Evolutionary conservation across 345 rosid genomes (phyloP).

Genomic region (Cardamine chenopodiifolia): DNA sequence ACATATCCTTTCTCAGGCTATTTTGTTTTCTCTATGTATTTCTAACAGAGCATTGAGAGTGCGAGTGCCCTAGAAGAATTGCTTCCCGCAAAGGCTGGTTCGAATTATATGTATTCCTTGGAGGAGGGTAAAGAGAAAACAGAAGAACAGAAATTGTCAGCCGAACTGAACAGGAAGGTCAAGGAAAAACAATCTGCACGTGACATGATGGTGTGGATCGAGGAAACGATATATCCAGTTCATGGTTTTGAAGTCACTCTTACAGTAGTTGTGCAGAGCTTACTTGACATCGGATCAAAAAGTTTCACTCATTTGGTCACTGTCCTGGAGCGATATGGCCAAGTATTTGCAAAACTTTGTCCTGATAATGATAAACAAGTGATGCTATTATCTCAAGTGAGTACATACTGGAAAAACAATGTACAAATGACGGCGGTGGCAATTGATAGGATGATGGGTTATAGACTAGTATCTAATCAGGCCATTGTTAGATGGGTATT

Average conservation of each 20-base stretch:
- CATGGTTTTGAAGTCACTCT: constrained; percentile 75
- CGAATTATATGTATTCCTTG: constrained; percentile 63
- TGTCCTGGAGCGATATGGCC: constrained; percentile 93
- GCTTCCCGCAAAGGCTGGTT: constrained; percentile 83
- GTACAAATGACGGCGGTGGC: constrained; percentile 85
- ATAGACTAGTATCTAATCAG: constrained; percentile 89
- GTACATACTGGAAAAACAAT: constrained; percentile 84
- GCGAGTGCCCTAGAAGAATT: constrained; percentile 83
- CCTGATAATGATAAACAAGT: constrained; percentile 82
- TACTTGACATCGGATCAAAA: constrained; percentile 94
- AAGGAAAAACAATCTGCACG: constrained; percentile 82
- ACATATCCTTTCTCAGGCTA: not conserved
- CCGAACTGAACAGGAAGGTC: constrained; percentile 76
- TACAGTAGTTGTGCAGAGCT: constrained; percentile 73
- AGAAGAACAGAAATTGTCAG: constrained; percentile 71
- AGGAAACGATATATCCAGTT: constrained; percentile 67
- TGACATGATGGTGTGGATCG: constrained; percentile 82
- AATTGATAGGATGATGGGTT: constrained; percentile 99
- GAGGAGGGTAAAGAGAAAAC: constrained; percentile 73
- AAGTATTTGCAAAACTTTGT: constrained; percentile 74
- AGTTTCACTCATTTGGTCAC: constrained; percentile 97
- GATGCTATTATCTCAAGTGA: constrained; percentile 76
- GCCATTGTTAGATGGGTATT: constrained; percentile 96
- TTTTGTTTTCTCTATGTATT: constrained; percentile 22
- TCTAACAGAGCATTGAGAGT: constrained; percentile 79